Conservation (phyloP, 768 basidiomycete genomes). For the Sistotremastrum niveocremeum region DNA sequence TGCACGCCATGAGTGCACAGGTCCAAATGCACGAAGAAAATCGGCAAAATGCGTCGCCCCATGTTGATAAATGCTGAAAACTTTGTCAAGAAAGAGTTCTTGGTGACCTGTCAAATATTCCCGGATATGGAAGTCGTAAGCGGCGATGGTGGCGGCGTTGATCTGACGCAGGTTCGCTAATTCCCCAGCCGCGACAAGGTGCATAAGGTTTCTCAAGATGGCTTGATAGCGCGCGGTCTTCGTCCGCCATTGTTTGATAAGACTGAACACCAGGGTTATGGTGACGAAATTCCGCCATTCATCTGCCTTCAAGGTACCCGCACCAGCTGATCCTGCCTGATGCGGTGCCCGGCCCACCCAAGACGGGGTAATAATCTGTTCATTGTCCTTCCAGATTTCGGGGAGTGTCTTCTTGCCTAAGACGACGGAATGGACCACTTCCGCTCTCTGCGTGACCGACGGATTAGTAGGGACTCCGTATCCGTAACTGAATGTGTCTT, state of each 20-base stretch:
- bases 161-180: slow-evolving; percentile 10
- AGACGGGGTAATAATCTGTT: slow-evolving; percentile 9
- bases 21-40: slow-evolving; percentile 17
- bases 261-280: slow-evolving; percentile 10
- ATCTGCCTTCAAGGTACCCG: slow-evolving; percentile 14
- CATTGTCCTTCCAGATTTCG: slow-evolving; percentile 8
- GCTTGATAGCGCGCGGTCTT: no score
- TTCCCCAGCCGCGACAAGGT: slow-evolving; percentile 14
- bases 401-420: slow-evolving; percentile 2
- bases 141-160: slow-evolving; percentile 1
- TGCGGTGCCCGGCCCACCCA: slow-evolving; percentile 10
- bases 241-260: slow-evolving; percentile 12
- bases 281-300: slow-evolving; percentile 10
- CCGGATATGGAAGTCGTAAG: slow-evolving; percentile 1
- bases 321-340: slow-evolving; percentile 7
- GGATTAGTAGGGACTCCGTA: no score
- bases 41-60: slow-evolving; percentile 19
- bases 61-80: slow-evolving; percentile 20
- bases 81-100: slow-evolving; percentile 12
- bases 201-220: slow-evolving; percentile 20
- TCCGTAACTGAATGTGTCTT: no score
- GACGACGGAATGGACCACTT: not conserved
- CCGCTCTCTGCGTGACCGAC: no score
- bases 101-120: slow-evolving; percentile 11
- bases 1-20: slow-evolving; percentile 10